A percentile compares a stretch with the other conserved stretches of the same genome.
Conservation (phyloP, 2,329 filamentous ascomycete species). For the Paracamarosporium sp. region DNA sequence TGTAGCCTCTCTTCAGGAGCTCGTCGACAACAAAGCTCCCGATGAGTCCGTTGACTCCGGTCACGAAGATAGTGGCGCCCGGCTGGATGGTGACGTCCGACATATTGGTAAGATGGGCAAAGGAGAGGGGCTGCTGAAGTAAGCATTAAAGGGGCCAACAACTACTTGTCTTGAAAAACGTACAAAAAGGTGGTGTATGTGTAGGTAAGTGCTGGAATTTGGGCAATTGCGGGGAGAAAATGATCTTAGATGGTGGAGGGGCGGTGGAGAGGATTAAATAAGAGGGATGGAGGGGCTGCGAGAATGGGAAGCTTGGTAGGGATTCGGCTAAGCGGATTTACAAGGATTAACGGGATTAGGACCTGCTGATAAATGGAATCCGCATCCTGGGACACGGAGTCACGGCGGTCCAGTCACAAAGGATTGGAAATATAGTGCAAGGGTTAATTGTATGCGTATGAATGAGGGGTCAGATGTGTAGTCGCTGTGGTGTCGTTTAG, state of each 20-base stretch:
- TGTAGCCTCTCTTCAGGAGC: slow-evolving; percentile 38
- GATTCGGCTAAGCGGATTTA: neutral
- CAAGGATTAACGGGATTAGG: neutral
- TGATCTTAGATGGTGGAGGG: neutral
- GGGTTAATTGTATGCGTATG: too few species aligned
- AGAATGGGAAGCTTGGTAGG: neutral
- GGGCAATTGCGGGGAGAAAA: neutral
- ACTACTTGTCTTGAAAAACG: neutral
- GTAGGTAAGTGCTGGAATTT: neutral
- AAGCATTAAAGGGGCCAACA: slow-evolving; percentile 16
- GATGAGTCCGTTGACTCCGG: slow-evolving; percentile 45
- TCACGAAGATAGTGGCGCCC: slow-evolving; percentile 41
- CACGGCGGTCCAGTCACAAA: too few species aligned
- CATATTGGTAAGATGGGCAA: slow-evolving; percentile 12
- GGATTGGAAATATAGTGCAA: too few species aligned
- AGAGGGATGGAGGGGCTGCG: neutral
- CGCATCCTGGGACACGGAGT: too few species aligned
- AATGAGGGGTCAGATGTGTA: too few species aligned
- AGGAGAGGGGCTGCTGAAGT: slow-evolving; percentile 6
- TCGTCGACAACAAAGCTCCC: slow-evolving; percentile 41
- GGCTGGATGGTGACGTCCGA: slow-evolving; percentile 24
- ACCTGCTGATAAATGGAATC: too few species aligned
- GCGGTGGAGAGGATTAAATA: neutral
- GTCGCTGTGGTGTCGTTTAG: too few species aligned
- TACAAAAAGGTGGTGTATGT: slow-evolving; percentile 3